Base-by-base conservation (phyloP, 2,329 filamentous ascomycete genomes). In the Fusarium kyushuense region DNA sequence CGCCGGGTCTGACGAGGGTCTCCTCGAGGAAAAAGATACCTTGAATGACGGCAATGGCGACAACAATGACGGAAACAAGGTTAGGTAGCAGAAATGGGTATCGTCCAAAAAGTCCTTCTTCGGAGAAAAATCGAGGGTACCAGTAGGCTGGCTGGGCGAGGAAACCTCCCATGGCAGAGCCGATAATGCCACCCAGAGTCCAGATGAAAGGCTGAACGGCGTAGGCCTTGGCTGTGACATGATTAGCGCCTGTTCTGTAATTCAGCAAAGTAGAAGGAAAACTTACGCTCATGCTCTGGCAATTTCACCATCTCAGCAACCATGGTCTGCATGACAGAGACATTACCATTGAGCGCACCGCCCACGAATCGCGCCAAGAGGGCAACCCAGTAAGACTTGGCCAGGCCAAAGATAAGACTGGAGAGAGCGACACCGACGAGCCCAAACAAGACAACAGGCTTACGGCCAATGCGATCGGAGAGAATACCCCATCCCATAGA, bases 121-220 rank as follows among this genome's bases (percentile, higher is more conserved):
- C 64, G 3, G 79, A 70, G 45, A 82, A 82, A 6, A 96, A 82
- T 71, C 94, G 97, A 0, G 94, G 94, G 75, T 92, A 94, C 21
- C 80, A 38, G 1, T 61, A 62, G 87, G 87, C 21, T 70, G 74
- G 30, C 84, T 77, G 29, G 0, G 96, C 90, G 58, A 97, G 79
- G 52, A 97, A 78, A 0, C 94, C 94, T 33, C 94, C 94, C 30
- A 97, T 80, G 3, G 94, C 87, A 0, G 94, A 94, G 0, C 94
- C 94, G 0, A 93, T 94, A 63, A 97, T 96, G 30, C 91, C 92
- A 32, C 94, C 94, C 49, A 97, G 82, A 11, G 93, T 93, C 78
- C 97, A 97, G 16, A 97, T 89, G 25, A 97, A 91, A 0, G 94
- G 94, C 46, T 97, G 83, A 81, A 96, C 97, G 2, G 92, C 93